Evolutionary conservation across 1,284 basidiomycete genomes (phyloP).

Genomic region (Pterulicium gracile): DNA sequence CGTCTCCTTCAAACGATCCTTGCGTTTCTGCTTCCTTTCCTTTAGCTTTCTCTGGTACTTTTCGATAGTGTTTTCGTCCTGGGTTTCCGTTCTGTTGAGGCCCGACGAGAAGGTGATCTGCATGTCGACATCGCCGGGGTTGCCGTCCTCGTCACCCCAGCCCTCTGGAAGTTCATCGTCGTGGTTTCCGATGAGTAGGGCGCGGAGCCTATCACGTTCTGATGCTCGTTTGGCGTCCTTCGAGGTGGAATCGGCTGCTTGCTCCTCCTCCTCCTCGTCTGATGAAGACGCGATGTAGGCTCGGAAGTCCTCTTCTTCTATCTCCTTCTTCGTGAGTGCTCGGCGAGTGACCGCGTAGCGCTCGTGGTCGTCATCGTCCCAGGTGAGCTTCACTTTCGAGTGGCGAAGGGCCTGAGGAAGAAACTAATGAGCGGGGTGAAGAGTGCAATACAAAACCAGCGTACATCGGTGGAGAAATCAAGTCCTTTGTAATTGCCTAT

Average conservation of each 20-base stretch:
- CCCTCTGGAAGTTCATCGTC: slow-evolving; percentile 65
- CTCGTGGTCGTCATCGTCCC: slow-evolving; percentile 97
- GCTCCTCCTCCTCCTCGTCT: slow-evolving; percentile 36
- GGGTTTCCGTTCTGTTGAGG: slow-evolving; percentile 42
- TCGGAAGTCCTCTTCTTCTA: slow-evolving; percentile 83
- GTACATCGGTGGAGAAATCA: slow-evolving; percentile 90
- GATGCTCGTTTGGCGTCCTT: slow-evolving; percentile 38
- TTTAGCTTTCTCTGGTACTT: slow-evolving; percentile 79
- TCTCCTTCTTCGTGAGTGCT: slow-evolving; percentile 68
- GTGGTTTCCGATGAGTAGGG: slow-evolving; percentile 56
- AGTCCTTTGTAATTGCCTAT: slow-evolving; percentile 61
- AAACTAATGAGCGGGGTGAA: slow-evolving; percentile 2
- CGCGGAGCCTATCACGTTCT: slow-evolving; percentile 52
- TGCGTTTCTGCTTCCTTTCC: slow-evolving; percentile 75
- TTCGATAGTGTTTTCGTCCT: slow-evolving; percentile 72
- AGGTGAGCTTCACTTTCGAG: slow-evolving; percentile 95
- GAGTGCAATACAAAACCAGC: slow-evolving; percentile 16
- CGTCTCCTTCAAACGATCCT: slow-evolving; percentile 46
- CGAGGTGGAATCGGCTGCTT: slow-evolving; percentile 21
- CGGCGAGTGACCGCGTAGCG: slow-evolving; percentile 76
- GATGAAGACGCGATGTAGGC: slow-evolving; percentile 71
- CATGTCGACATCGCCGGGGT: slow-evolving; percentile 62
- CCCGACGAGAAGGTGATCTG: slow-evolving; percentile 91
- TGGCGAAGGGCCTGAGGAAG: slow-evolving; percentile 80
- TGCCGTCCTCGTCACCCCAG: slow-evolving; percentile 48